Evolutionary conservation across 106 monocot genomes (phyloP).

Genomic region (Cymbidium sinense): DNA sequence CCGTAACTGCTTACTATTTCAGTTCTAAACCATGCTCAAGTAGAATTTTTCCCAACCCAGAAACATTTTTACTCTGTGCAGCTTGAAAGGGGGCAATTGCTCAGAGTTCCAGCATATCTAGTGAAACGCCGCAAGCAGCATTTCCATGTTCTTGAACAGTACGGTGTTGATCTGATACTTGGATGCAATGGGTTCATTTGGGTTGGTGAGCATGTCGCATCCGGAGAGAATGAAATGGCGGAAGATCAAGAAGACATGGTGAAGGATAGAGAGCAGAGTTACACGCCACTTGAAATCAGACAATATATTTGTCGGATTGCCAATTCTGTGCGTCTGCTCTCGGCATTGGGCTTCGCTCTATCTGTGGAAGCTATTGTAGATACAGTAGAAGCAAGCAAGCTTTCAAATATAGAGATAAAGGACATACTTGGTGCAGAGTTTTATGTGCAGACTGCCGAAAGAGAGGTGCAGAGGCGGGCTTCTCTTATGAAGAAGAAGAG

Average conservation of each 20-base stretch:
- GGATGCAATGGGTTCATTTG: constrained; percentile 94
- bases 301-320: constrained; percentile 76
- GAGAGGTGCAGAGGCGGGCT: constrained; percentile 59
- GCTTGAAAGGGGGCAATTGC: constrained; percentile 88
- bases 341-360: constrained; percentile 69
- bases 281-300: constrained; percentile 49
- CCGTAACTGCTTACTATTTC: no score
- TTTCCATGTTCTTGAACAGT: constrained; percentile 87
- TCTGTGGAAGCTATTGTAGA: constrained; percentile 56
- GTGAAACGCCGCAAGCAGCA: constrained; percentile 93
- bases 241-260: constrained; percentile 22
- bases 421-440: constrained; percentile 89
- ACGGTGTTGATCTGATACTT: constrained; percentile 72
- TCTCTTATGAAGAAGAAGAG: constrained; percentile 31
- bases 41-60: no score
- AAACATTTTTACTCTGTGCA: constrained; percentile 8
- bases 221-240: constrained; percentile 23
- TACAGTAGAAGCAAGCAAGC: constrained; percentile 43
- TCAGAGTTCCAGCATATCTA: constrained; percentile 66
- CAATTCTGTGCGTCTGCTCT: constrained; percentile 70
- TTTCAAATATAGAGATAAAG: constrained; percentile 41
- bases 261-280: constrained; percentile 13
- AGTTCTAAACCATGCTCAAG: no score
- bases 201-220: constrained; percentile 72
- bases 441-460: constrained; percentile 79